Evolutionary conservation across 2,329 filamentous ascomycete species (phyloP), one percentile per base, ranked within the genome.

Genomic region (Ambrosiella cleistominuta): DNA sequence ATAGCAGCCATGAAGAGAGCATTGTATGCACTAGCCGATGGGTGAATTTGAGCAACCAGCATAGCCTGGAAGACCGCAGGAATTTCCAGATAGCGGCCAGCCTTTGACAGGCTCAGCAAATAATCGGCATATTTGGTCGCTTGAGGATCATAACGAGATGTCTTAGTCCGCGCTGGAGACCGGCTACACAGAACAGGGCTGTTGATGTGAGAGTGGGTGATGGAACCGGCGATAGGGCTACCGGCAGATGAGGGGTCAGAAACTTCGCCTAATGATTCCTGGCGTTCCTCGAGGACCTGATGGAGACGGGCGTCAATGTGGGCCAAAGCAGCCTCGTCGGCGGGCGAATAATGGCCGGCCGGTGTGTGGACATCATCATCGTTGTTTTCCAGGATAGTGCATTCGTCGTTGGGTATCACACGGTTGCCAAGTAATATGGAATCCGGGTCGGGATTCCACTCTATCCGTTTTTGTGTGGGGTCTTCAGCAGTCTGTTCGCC

Each of bases 41-140:
- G 93, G 66, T 82, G 82, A 61, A 95, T 78, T 52, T 88, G 86
- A 62, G 86, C 85, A 52, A 83, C 82, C 62, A 97, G 78, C 82
- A 97, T 88, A 36, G 83, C 80, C 75, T 96, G 88, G 68, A 98
- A 98, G 3, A 93, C 82, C 44, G 83, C 82, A 0, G 91, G 91
- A 51, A 98, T 93, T 68, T 96, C 88, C 12, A 81, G 81, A 79
- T 88, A 94, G 61, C 86, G 83, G 58, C 81, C 78, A 64, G 79
- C 74, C 57, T 83, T 76, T 4, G 84, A 83, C 54, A 97, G 79
- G 65, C 83, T 81, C 57, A 82, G 77, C 15, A 98, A 80, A 64
- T 90, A 85, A 53, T 87, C 81, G 52, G 88, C 88, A 65, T 89
- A 93, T 54, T 77, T 79, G 63, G 80, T 75, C 1, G 81, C 81